Conservation (phyloP, 1,284 basidiomycete genomes). For the Pseudozyma sp. region DNA sequence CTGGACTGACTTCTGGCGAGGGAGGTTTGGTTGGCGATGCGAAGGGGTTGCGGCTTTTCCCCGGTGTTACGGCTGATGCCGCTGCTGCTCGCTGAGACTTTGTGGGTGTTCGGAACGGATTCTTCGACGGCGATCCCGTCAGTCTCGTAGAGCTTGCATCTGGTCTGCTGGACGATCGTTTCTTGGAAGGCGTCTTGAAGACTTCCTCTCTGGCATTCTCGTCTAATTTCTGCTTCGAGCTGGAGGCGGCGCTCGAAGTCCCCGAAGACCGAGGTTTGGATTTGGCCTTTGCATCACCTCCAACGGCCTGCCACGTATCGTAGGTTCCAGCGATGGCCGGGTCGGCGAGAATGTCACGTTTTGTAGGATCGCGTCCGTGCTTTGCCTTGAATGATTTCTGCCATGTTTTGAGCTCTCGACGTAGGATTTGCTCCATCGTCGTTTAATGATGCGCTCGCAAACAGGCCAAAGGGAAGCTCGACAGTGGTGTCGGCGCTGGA, state of each 20-base stretch:
- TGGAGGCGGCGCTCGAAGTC: conserved; percentile 4
- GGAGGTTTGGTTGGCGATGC: conserved; percentile 21
- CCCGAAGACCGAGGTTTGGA: background rate
- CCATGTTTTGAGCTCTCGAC: conserved; percentile 53
- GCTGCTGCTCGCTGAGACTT: background rate
- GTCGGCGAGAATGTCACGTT: conserved; percentile 57
- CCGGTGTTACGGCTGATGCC: background rate
- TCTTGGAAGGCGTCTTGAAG: conserved; percentile 40
- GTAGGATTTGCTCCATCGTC: conserved; percentile 47
- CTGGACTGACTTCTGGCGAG: conserved; percentile 17
- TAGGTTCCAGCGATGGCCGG: conserved; percentile 53
- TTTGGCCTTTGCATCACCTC: conserved; percentile 21
- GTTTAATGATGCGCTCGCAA: background rate
- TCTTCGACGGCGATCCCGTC: conserved; percentile 8
- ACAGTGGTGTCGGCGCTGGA: too few relatives aligned
- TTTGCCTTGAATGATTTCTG: conserved; percentile 43
- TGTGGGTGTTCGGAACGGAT: conserved; percentile 36
- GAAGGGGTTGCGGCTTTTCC: conserved; percentile 27
- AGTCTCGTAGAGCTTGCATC: background rate
- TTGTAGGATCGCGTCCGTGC: conserved; percentile 57
- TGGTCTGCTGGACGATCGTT: background rate
- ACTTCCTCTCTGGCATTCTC: conserved; percentile 12
- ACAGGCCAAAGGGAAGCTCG: too few relatives aligned
- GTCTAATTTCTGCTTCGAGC: conserved; percentile 20
- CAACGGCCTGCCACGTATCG: conserved; percentile 58